These are phyloP conservation scores for Alternaria sp. DNA, from an alignment of 2,329 filamentous ascomycete species.

Conservation along the genomic window DNA sequence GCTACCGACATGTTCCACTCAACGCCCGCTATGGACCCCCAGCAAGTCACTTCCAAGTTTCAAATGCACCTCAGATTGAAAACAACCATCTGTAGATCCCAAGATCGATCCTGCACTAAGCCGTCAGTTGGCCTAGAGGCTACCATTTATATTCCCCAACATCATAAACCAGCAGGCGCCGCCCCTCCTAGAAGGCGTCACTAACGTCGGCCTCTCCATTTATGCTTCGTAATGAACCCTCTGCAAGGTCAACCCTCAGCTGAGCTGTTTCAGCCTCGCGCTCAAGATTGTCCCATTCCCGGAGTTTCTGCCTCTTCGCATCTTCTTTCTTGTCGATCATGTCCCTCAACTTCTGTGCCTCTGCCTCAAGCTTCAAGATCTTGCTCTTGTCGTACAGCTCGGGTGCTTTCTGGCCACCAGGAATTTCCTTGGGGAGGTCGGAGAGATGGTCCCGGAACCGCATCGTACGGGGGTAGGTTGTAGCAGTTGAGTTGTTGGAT, in stretches of 20 bases:
- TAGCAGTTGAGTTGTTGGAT: constrained; percentile 54
- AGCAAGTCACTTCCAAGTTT: constrained; percentile 18
- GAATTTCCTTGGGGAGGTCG: constrained; percentile 56
- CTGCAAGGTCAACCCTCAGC: constrained; percentile 57
- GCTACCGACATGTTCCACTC: constrained; percentile 10
- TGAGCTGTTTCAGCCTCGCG: constrained; percentile 57
- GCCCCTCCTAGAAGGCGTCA: constrained; percentile 47
- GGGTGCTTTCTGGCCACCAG: constrained; percentile 56
- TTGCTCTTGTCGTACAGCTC: constrained; percentile 56
- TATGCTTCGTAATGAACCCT: constrained; percentile 55
- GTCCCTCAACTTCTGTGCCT: constrained; percentile 56
- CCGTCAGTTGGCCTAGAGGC: neutral
- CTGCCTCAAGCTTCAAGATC: constrained; percentile 58
- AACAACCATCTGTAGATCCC: constrained; percentile 13
- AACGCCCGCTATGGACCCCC: constrained; percentile 24
- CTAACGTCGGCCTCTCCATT: constrained; percentile 53
- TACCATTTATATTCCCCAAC: neutral
- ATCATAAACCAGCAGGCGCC: neutral
- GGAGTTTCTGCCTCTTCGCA: constrained; percentile 53
- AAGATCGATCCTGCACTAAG: neutral
- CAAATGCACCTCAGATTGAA: constrained; percentile 7
- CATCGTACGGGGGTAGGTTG: constrained; percentile 58
- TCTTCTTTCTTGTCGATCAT: constrained; percentile 59
- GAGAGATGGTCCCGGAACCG: constrained; percentile 56
- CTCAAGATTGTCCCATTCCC: constrained; percentile 58